Evolutionary conservation across 129 eudicot species (phyloP).

Genomic region (Flaveria linearis): DNA sequence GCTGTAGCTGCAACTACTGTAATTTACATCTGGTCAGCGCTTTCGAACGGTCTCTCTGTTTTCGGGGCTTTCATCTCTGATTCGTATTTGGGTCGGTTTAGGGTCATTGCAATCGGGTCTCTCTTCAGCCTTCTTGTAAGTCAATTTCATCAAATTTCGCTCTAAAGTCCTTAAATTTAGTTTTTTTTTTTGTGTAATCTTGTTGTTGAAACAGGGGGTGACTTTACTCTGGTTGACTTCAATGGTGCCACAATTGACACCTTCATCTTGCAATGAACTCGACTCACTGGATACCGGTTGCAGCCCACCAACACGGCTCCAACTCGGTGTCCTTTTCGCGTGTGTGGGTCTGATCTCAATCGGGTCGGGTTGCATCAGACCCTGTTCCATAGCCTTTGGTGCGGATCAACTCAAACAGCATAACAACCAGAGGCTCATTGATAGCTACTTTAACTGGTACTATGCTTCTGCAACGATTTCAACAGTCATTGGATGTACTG

Average conservation of each 20-base stretch:
- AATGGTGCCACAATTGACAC: conserved; percentile 60
- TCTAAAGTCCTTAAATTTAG: too few species aligned
- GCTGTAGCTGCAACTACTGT: conserved; percentile 36
- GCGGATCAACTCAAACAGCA: conserved; percentile 51
- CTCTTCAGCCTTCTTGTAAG: conserved; percentile 35
- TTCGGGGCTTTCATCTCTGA: conserved; percentile 49
- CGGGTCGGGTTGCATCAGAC: conserved; percentile 61
- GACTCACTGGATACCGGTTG: conserved; percentile 15
- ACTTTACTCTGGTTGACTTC: conserved; percentile 62
- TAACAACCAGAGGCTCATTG: conserved; percentile 39
- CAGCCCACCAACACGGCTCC: conserved; percentile 38
- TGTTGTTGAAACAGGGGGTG: conserved; percentile 53
- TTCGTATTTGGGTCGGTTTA: conserved; percentile 52
- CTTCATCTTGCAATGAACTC: conserved; percentile 44
- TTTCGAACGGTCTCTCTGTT: conserved; percentile 36
- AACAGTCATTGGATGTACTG: conserved; percentile 29
- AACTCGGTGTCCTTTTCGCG: conserved; percentile 36
- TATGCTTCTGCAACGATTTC: conserved; percentile 42
- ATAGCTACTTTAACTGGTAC: conserved; percentile 68
- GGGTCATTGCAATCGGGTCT: conserved; percentile 46
- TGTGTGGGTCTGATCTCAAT: conserved; percentile 53
- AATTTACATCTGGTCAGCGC: conserved; percentile 33
- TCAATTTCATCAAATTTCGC: background rate
- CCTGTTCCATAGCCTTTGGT: conserved; percentile 66
- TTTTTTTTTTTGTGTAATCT: too few species aligned